Base-by-base conservation (phyloP, 2,329 filamentous ascomycete species). In the Emergomyces pasteurianus region DNA sequence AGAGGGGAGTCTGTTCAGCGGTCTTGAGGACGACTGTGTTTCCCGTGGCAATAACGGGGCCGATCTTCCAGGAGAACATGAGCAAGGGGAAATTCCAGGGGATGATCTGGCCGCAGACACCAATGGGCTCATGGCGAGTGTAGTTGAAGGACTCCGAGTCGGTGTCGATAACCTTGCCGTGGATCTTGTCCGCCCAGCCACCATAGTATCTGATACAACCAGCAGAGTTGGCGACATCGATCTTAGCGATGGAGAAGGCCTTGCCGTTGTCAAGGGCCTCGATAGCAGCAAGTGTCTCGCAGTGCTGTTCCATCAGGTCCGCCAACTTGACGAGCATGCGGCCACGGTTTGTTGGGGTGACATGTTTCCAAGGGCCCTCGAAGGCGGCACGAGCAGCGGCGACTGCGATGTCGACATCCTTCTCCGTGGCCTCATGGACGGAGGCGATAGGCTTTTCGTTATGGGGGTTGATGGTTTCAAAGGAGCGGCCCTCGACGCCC, bases 181-280 rank as follows among this genome's bases (percentile, higher is more conserved):
- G 81, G 68, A 95, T 89, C 87, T 95, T 95, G 82, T 95, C 95
- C 90, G 80, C 95, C 87, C 89, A 95, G 65, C 90, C 90, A 73
- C 83, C 90, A 70, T 92, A 94, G 80, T 92, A 96, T 77, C 91
- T 85, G 71, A 96, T 75, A 78, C 84, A 88, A 72, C 81, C 86
- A 62, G 84, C 81, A 60, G 86, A 85, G 68, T 83, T 81, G 63
- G 74, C 79, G 58, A 96, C 83, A 70, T 96, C 92, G 64, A 83
- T 86, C 75, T 86, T 89, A 64, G 75, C 74, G 66, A 77, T 73
- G 26, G 67, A 68, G 49, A 76, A 64, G 57, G 75, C 69, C 71
- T 78, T 78, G 64, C 76, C 76, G 65, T 76, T 76, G 62, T 76
- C 91, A 60, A 95, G 82, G 47, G 90, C 86, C 81, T 96, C 92